Conservation (phyloP, 2,329 filamentous ascomycete genomes). For the Aspergillus pseudoterreus region DNA sequence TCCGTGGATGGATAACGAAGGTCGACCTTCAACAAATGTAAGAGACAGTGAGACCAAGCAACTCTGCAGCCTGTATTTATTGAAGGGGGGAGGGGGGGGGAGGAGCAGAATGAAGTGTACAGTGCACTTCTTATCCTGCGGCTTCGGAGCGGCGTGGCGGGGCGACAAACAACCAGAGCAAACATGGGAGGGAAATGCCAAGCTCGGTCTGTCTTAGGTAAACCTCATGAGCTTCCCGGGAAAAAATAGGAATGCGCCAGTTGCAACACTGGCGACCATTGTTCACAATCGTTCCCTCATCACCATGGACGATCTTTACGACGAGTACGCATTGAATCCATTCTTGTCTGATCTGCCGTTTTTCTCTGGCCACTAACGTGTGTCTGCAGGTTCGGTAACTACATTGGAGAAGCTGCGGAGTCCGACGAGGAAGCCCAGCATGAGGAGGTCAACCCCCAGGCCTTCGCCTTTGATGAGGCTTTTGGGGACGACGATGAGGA, state of each 20-base stretch:
- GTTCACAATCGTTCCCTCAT: slow-evolving; percentile 10
- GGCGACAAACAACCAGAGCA: slow-evolving; percentile 2
- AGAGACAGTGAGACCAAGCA: neutral
- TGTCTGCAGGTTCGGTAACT: slow-evolving; percentile 80
- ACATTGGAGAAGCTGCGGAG: slow-evolving; percentile 88
- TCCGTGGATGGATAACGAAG: too few relatives aligned
- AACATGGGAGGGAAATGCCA: neutral
- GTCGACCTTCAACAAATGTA: too few relatives aligned
- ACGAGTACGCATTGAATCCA: slow-evolving; percentile 61
- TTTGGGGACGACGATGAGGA: slow-evolving; percentile 59
- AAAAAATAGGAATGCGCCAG: slow-evolving; percentile 15
- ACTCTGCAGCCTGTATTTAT: too few relatives aligned
- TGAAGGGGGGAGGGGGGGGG: too few relatives aligned
- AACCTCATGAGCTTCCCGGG: neutral
- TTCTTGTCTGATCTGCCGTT: neutral
- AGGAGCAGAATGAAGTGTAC: neutral
- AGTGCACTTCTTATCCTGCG: slow-evolving; percentile 1
- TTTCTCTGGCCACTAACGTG: slow-evolving; percentile 8
- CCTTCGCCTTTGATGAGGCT: slow-evolving; percentile 74
- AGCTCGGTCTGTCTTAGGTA: slow-evolving; percentile 3
- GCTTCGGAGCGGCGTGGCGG: slow-evolving; percentile 2
- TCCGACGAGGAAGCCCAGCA: slow-evolving; percentile 82
- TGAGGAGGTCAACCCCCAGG: slow-evolving; percentile 70
- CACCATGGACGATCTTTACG: slow-evolving; percentile 91
- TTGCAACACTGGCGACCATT: slow-evolving; percentile 8